Evolutionary conservation across 768 basidiomycete species (phyloP).

Genomic region (Floccularia luteovirens): DNA sequence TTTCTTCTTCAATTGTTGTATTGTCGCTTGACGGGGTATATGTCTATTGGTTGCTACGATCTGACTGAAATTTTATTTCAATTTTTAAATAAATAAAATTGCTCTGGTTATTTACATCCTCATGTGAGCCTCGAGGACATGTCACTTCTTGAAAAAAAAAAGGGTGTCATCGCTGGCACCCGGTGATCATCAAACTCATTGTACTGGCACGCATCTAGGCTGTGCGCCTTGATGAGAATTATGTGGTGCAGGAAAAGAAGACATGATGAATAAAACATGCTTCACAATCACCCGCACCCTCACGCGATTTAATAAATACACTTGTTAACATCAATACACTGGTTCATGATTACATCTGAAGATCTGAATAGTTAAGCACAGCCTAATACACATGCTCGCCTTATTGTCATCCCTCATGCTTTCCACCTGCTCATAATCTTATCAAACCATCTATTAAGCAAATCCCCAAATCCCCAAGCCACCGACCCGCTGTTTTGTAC

Average conservation of each 20-base stretch:
- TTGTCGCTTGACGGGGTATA: conserved; percentile 2
- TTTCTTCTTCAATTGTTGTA: not conserved
- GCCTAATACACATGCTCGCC: no score
- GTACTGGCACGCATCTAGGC: not conserved
- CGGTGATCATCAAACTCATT: not conserved
- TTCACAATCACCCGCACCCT: not conserved
- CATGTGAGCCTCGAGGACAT: conserved; percentile 3
- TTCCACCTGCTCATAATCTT: conserved; percentile 8
- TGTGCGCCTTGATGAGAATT: no score
- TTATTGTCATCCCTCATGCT: not conserved
- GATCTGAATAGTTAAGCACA: no score
- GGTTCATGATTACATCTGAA: no score
- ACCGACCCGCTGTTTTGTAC: not conserved
- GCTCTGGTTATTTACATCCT: not conserved
- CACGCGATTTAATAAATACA: not conserved
- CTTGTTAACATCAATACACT: not conserved
- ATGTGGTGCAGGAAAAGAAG: no score
- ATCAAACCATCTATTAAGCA: conserved; percentile 19
- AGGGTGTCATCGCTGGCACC: not conserved
- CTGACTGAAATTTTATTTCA: not conserved
- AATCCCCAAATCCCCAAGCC: conserved; percentile 14
- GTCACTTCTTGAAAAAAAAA: not conserved
- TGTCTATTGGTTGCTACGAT: conserved; percentile 3
- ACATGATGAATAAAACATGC: not conserved
- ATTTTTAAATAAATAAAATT: not conserved